Conservation (phyloP, 129 eudicot species). For the Scalesia atractyloides region DNA sequence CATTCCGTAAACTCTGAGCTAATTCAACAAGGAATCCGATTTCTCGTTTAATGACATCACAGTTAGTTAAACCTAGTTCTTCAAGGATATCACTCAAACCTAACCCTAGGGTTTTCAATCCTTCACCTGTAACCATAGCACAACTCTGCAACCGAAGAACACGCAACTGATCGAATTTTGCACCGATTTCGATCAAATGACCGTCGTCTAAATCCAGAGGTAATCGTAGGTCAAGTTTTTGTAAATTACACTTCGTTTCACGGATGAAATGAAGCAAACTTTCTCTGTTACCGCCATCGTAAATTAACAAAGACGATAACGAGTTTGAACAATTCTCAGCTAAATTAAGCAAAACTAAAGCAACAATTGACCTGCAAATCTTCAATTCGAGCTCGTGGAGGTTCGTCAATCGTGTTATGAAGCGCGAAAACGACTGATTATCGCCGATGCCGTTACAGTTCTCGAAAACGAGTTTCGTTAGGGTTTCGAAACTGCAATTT, state of each 20-base stretch:
- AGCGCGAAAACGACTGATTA: slow-evolving; percentile 35
- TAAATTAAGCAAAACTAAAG: slow-evolving; percentile 41
- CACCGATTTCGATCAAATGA: slow-evolving; percentile 55
- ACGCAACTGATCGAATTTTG: slow-evolving; percentile 35
- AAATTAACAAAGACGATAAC: slow-evolving; percentile 47
- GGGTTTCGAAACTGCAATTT: slow-evolving; percentile 31
- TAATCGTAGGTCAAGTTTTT: slow-evolving; percentile 59
- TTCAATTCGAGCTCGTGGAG: slow-evolving; percentile 63
- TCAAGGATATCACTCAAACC: slow-evolving; percentile 49
- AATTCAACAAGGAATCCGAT: slow-evolving; percentile 55
- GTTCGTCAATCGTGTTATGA: slow-evolving; percentile 21
- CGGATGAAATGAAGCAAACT: slow-evolving; percentile 61
- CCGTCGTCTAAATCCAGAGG: slow-evolving; percentile 70
- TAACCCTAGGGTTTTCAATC: slow-evolving; percentile 45
- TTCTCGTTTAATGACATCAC: slow-evolving; percentile 59
- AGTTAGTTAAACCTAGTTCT: slow-evolving; percentile 61
- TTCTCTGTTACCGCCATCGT: slow-evolving; percentile 66
- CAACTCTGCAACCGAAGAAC: slow-evolving; percentile 58
- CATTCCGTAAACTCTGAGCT: slow-evolving; percentile 53
- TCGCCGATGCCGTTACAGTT: slow-evolving; percentile 69
- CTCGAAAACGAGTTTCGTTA: slow-evolving; percentile 46
- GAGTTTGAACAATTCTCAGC: slow-evolving; percentile 38
- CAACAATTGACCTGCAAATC: slow-evolving; percentile 50
- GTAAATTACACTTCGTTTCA: slow-evolving; percentile 40
- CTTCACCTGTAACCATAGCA: slow-evolving; percentile 62